These are phyloP conservation scores for Pseudoperonospora humuli DNA, from an alignment of 352 stramenopile genomes.

Conservation along the genomic window DNA sequence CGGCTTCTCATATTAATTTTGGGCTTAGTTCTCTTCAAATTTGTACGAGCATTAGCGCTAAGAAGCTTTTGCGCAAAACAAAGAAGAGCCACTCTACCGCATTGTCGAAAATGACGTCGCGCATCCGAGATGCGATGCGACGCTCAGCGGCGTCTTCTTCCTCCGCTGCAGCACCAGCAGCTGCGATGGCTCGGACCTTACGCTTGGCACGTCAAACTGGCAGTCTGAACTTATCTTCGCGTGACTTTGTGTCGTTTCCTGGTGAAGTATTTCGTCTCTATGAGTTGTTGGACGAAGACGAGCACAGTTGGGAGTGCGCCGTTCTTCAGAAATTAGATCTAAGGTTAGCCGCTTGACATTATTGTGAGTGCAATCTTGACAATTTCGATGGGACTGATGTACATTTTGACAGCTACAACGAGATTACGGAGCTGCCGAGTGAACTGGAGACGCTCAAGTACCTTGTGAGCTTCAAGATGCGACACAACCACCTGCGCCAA, in stretches of 20 bases:
- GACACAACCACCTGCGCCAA: conserved; percentile 51
- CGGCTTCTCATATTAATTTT: too few species aligned
- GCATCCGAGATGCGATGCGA: conserved; percentile 38
- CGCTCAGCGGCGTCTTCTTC: conserved; percentile 4
- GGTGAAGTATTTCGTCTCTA: conserved; percentile 52
- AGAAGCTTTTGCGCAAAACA: not conserved
- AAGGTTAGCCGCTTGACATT: too few species aligned
- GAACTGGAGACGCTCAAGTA: conserved; percentile 42
- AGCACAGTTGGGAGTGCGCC: conserved; percentile 65
- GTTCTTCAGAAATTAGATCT: conserved; percentile 64
- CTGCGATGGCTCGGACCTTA: conserved; percentile 28
- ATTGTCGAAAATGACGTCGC: conserved; percentile 30
- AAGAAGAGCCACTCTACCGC: not conserved
- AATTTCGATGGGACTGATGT: not conserved
- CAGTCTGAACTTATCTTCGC: conserved; percentile 54
- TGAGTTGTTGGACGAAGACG: conserved; percentile 53
- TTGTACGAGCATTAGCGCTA: too few species aligned
- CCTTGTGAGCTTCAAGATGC: conserved; percentile 61
- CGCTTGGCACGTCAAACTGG: conserved; percentile 52
- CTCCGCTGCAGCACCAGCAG: conserved; percentile 3
- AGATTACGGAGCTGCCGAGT: conserved; percentile 44
- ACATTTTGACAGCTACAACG: conserved; percentile 52
- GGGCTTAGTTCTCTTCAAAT: too few species aligned
- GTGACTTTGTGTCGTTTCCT: conserved; percentile 44
- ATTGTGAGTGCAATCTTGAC: not conserved